A percentile compares a stretch with the other conserved stretches of the same genome.
Conservation (phyloP, 2,329 filamentous ascomycete genomes). For the Neoarthrinium moseri region DNA sequence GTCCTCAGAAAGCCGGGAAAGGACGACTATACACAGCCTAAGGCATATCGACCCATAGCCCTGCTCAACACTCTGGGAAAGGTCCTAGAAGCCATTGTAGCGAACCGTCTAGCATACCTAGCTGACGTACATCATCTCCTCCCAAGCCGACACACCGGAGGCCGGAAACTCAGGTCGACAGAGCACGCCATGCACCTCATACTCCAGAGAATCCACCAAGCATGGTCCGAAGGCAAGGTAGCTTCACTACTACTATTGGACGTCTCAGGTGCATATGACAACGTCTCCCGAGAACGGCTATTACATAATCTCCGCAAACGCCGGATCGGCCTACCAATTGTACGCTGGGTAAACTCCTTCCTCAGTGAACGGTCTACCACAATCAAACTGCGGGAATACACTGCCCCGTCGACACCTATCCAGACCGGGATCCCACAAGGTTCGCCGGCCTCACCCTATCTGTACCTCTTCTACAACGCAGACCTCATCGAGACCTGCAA, state of each 20-base stretch:
- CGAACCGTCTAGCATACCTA: conserved; percentile 24
- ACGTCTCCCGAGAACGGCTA: conserved; percentile 31
- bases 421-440: background rate
- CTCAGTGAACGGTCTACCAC: conserved; percentile 18
- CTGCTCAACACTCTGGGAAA: conserved; percentile 24
- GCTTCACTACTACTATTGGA: conserved; percentile 34
- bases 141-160: conserved; percentile 33
- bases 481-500: background rate
- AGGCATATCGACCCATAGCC: conserved; percentile 23
- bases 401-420: background rate
- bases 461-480: background rate
- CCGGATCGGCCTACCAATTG: conserved; percentile 15
- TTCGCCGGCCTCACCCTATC: background rate
- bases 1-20: conserved; percentile 23
- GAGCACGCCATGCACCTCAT: conserved; percentile 30
- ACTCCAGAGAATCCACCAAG: conserved; percentile 24
- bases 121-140: conserved; percentile 27
- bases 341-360: conserved; percentile 20
- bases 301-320: conserved; percentile 15
- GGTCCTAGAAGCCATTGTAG: conserved; percentile 20
- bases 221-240: conserved; percentile 16
- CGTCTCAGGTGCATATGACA: conserved; percentile 38
- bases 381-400: conserved; percentile 9
- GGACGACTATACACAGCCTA: conserved; percentile 20
- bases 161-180: conserved; percentile 30